Evolutionary conservation across 176 grass and related monocot species (phyloP).

Genomic region (bread wheat (Triticum aestivum)): DNA sequence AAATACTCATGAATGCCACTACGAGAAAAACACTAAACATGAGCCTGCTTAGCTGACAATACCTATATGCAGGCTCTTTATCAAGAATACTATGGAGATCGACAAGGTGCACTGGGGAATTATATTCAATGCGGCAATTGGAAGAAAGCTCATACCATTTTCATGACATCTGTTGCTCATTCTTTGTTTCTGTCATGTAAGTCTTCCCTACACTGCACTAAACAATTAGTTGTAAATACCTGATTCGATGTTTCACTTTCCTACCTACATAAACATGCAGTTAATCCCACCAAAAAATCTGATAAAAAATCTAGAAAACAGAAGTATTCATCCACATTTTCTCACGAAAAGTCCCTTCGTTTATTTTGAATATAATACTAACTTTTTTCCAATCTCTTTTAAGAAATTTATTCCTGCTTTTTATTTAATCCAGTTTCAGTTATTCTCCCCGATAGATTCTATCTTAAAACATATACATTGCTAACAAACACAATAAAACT

Average conservation of each 20-base stretch:
- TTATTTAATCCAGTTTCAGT: too few species aligned
- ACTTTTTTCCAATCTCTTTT: too few species aligned
- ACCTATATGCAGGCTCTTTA: slow-evolving; percentile 72
- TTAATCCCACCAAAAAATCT: neutral
- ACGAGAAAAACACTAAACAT: neutral
- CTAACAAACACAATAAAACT: too few species aligned
- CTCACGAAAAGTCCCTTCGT: too few species aligned
- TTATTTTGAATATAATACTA: too few species aligned
- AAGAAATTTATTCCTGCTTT: too few species aligned
- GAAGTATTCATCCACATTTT: too few species aligned
- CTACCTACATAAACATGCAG: neutral
- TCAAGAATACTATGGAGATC: slow-evolving; percentile 75
- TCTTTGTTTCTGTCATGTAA: slow-evolving; percentile 86
- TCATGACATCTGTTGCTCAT: slow-evolving; percentile 85
- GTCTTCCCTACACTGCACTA: slow-evolving; percentile 25
- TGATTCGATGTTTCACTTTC: slow-evolving; percentile 10
- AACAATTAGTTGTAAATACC: neutral
- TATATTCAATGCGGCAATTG: slow-evolving; percentile 78
- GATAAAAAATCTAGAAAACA: too few species aligned
- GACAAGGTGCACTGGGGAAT: slow-evolving; percentile 61
- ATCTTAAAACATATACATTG: too few species aligned
- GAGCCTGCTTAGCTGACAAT: neutral
- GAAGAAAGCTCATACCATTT: slow-evolving; percentile 83
- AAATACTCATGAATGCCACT: neutral
- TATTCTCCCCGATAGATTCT: too few species aligned